Evolutionary conservation across 2,329 filamentous ascomycete species (phyloP), one percentile per base, ranked within the genome.

Genomic region (Fusarium avenaceum): DNA sequence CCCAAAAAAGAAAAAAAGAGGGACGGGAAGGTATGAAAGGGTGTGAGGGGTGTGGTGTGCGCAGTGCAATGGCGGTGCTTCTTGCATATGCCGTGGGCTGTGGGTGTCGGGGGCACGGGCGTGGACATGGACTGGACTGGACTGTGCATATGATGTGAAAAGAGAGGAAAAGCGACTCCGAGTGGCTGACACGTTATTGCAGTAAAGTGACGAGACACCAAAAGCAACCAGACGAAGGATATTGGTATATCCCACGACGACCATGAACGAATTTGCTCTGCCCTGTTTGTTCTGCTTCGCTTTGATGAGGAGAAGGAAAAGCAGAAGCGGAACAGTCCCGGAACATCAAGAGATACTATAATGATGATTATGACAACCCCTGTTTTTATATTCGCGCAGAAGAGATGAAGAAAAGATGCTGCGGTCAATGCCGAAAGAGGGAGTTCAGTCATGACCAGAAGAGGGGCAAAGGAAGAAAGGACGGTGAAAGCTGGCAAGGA

Each of bases 31-130:
- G 45, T 33, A 39, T 57, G 51, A 69, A 40, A 55, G 59, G 65
- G 65, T 62, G 55, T 61, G 65, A 69, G 55, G 64, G 65, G 65
- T 26, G 65, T 65, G 65, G 35, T 68, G 65, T 33, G 43, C 61
- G 65, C 47, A 40, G 24, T 56, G 40, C 57, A 56, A 57, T 69
- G 65, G 61, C 63, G 61, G 65, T 69, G 65, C 65, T 66, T 51
- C 61, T 69, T 67, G 65, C 65, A 69, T 67, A 67, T 69, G 67
- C 52, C 57, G 61, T 63, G 65, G 51, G 57, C 44, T 63, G 51
- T 69, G 65, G 60, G 65, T 45, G 51, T 67, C 40, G 44, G 35
- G 51, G 51, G 40, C 32, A 40, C 22, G 39, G 33, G 35, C 50
- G 26, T 28, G 50, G 43, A 26, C 39, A 46, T 51, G 35, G 39